Percentiles rank a stretch among this genome's conserved stretches.
These are phyloP conservation scores for Cymodocea nodosa DNA, from an alignment of 116 monocot species.

Conservation along the genomic window DNA sequence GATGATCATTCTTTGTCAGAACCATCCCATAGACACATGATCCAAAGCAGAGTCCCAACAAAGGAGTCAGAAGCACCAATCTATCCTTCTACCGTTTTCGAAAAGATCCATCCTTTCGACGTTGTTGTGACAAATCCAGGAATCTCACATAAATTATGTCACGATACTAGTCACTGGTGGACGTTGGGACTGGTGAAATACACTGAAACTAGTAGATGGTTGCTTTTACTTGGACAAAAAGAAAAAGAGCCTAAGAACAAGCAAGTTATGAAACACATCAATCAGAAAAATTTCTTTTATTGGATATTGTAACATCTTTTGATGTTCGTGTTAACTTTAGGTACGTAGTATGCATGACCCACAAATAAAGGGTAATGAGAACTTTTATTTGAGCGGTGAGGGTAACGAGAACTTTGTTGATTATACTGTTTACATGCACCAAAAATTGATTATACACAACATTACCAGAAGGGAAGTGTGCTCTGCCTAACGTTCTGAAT, in stretches of 20 bases:
- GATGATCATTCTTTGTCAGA: constrained; percentile 3
- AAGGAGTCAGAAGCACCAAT: background rate
- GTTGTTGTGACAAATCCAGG: background rate
- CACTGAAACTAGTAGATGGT: background rate
- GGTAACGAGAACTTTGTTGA: constrained; percentile 2
- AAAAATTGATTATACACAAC: background rate
- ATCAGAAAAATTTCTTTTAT: background rate
- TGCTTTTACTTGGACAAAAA: background rate
- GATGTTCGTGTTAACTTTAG: background rate
- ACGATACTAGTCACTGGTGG: background rate
- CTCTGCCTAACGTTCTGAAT: constrained; percentile 11
- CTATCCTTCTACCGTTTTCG: background rate
- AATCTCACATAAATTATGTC: background rate
- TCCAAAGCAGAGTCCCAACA: constrained; percentile 5
- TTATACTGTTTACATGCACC: background rate
- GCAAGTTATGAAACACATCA: constrained; percentile 4
- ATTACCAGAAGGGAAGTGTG: background rate
- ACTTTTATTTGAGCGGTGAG: background rate
- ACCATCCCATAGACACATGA: background rate
- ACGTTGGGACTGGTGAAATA: background rate
- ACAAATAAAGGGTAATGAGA: background rate
- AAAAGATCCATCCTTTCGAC: too few species aligned
- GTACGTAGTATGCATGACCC: background rate
- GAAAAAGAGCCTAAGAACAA: background rate
- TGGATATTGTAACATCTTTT: background rate